Base-by-base conservation (phyloP, 441 rosid genomes). In the Populus tomentosa region DNA sequence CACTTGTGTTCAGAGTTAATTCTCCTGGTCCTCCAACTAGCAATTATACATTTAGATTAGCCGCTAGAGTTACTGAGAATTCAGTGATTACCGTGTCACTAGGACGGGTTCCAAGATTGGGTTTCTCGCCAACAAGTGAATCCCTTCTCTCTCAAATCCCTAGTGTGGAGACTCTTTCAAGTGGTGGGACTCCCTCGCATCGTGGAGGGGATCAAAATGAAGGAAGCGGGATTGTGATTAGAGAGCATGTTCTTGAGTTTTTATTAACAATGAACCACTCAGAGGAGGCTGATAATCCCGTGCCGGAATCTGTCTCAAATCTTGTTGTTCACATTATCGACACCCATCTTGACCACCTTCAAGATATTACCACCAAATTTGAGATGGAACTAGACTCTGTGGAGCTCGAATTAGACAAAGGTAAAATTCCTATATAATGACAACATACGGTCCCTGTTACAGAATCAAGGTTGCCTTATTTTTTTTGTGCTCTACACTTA, bases 211-310 rank as follows among this genome's bases (percentile, higher is more conserved):
- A 86, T 78, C 83, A 73, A 20, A 90, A 81, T 83, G 94, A 89
- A 50, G 83, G 87, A 66, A 82, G 88, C 10, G 94, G 93, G 75
- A 85, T 86, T 79, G 97, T 95, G 69, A 91, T 95, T 21, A 89
- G 87, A 82, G 99, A 95, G 84, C 99, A 95, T 83, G 98, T 95
- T 82, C 95, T 95, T 63, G 99, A 95, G 78, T 95, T 93, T 78
- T 87, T 95, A 68, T 70, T 95, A 76, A 95, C 93, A 0, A 95
- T 94, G 99, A 95, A 94, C 78, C 99, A 95, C 72, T 92, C 99
- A 18, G 98, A 95, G 87, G 98, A 91, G 85, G 98, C 97, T 71
- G 99, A 95, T 83, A 95, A 95, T 79, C 98, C 94, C 21, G 98
- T 95, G 5, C 99, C 99, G 0, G 84, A 77, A 78, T 89, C 94